Evolutionary conservation across 2,329 filamentous ascomycete species (phyloP).

Genomic region (Hymenoscyphus fraxineus): DNA sequence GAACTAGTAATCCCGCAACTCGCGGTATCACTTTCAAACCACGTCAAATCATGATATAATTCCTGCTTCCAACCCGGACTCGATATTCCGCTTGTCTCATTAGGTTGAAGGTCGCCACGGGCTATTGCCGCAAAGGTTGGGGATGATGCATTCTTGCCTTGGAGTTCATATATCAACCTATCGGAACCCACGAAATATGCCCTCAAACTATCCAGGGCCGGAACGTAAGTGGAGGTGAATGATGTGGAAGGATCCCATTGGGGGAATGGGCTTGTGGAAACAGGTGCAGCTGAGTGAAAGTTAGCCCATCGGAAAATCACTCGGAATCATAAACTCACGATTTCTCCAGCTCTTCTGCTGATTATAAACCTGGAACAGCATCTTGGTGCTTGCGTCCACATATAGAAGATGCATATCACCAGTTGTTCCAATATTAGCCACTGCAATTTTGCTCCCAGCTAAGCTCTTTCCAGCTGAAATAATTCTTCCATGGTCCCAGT

Average conservation of each 20-base stretch:
- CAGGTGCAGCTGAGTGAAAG: background rate
- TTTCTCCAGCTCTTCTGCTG: background rate
- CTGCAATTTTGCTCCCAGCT: conserved; percentile 10
- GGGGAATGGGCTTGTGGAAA: background rate
- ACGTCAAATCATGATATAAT: background rate
- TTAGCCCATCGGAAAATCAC: background rate
- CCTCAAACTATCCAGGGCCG: background rate
- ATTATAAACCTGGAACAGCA: background rate
- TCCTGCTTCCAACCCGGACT: background rate
- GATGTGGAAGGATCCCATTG: background rate
- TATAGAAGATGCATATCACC: conserved; percentile 4
- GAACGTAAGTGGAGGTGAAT: background rate
- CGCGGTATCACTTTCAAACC: background rate
- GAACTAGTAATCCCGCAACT: background rate
- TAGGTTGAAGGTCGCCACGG: background rate
- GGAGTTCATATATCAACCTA: background rate
- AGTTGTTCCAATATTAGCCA: conserved; percentile 1
- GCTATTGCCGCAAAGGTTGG: background rate
- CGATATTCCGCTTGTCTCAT: background rate
- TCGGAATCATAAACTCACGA: background rate
- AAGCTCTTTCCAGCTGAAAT: conserved; percentile 15
- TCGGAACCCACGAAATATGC: background rate
- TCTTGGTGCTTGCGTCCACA: conserved; percentile 3
- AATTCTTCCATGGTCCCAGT: conserved; percentile 11
- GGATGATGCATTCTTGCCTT: background rate